These are phyloP conservation scores for Penicillium nordicum DNA, from an alignment of 2,329 filamentous ascomycete genomes.

Conservation along the genomic window DNA sequence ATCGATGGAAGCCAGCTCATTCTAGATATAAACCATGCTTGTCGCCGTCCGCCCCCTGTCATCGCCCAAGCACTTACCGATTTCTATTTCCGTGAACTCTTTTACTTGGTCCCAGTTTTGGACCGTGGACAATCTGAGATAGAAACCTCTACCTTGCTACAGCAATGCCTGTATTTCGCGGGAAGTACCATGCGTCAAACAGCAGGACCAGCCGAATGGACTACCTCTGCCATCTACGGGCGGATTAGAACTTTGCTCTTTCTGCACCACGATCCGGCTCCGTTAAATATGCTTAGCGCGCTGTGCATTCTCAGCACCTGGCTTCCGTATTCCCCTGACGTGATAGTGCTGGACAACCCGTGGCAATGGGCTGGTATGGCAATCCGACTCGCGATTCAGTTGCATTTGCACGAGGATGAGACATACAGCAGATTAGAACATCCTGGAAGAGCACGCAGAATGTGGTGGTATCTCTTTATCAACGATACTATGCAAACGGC, in stretches of 20 bases:
- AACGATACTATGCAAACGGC: conserved; percentile 14
- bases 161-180: conserved; percentile 10
- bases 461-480: conserved; percentile 13
- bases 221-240: conserved; percentile 6
- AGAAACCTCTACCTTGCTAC: not conserved
- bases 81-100: conserved; percentile 10
- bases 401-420: conserved; percentile 6
- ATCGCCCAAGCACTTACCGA: conserved; percentile 2
- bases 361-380: conserved; percentile 15
- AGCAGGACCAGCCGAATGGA: conserved; percentile 7
- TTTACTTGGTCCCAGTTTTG: conserved; percentile 1
- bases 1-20: not conserved
- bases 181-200: conserved; percentile 12
- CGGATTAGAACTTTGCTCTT: conserved; percentile 9
- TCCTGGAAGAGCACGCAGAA: conserved; percentile 4
- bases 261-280: conserved; percentile 3
- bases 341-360: conserved; percentile 7
- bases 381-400: conserved; percentile 8
- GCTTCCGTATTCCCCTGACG: conserved; percentile 5
- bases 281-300: conserved; percentile 4
- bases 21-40: conserved; percentile 2
- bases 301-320: conserved; percentile 7
- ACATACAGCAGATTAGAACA: conserved; percentile 1
- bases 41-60: not conserved
- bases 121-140: not conserved